Percentiles rank a stretch among this genome's conserved stretches.
phyloP scores from a whole-genome alignment of 495 filamentous ascomycete species.

The Daldinia bambusicola region DNA sequence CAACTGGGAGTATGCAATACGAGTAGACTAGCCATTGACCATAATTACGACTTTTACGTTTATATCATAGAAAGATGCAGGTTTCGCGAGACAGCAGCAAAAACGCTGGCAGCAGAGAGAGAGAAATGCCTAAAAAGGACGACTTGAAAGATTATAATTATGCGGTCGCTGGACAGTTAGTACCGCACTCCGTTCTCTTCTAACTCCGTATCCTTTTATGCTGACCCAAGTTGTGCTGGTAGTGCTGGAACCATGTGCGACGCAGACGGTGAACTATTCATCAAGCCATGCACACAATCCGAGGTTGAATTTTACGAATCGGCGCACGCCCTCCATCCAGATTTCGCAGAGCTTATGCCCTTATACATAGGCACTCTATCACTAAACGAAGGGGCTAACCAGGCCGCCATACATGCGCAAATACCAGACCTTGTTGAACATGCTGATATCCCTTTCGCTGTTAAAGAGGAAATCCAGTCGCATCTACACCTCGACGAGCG shows the following conservation, averaged over 20 bases:
- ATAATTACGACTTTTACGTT: conserved; percentile 7
- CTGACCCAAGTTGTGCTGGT: conserved; percentile 34
- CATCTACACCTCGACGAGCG: conserved; percentile 48
- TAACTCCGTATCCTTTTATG: conserved; percentile 2
- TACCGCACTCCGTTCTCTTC: conserved; percentile 43
- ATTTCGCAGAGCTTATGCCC: conserved; percentile 82
- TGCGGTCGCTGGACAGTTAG: conserved; percentile 95
- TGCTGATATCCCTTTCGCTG: conserved; percentile 55
- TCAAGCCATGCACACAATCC: conserved; percentile 89
- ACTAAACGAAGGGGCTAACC: conserved; percentile 59
- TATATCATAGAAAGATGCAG: conserved; percentile 45
- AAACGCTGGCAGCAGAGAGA: conserved; percentile 32
- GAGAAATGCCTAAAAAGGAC: conserved; percentile 56
- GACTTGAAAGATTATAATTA: conserved; percentile 78
- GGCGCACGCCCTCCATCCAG: conserved; percentile 69
- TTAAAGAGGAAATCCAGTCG: conserved; percentile 55
- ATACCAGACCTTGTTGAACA: conserved; percentile 57
- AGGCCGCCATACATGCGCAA: conserved; percentile 62
- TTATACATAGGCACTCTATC: conserved; percentile 81
- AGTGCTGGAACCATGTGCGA: conserved; percentile 95
- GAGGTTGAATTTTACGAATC: conserved; percentile 96
- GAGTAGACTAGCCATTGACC: conserved; percentile 21
- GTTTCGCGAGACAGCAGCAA: conserved; percentile 40
- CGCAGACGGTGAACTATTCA: conserved; percentile 82
- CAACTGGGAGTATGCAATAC: conserved; percentile 21